Base-by-base conservation (phyloP, 306 rosid genomes). In the Delonix regia region DNA sequence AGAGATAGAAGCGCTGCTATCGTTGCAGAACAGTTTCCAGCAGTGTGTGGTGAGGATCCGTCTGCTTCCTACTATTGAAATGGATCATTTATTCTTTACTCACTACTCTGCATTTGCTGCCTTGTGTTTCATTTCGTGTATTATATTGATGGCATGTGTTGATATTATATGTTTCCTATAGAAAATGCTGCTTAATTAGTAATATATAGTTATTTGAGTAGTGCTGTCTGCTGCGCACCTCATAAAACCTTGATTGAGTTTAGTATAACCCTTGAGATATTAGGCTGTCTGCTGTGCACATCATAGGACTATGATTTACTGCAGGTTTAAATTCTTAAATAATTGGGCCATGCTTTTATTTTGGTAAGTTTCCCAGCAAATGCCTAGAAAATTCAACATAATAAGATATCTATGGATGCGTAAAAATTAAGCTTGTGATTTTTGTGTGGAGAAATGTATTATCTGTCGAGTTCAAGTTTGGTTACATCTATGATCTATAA, bases 41-140 rank as follows among this genome's bases (percentile, higher is more conserved):
- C 87, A 91, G 82, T 96, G 98, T 85, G 96, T 93, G 96, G 99
- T 96, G 85, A 87, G 97, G 13, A 64, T 73, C 38, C n/a, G 70
- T 19, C 38, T 36, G 34, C 11, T 76, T 65, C 52, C 61, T 18
- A 45, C 18, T 3, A 0, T 75, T 28, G 68, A 18, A 15, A 39
- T 10, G 12, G n/a, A 18, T 53, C 6, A 1, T 71, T 22, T 4
- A 4, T 30, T 45, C 60, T 3, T 56, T 49, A 12, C 16, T 52
- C 30, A 10, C 34, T 21, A 4, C 59, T 18, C 18, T 62, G 16
- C 30, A 13, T 36, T 18, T 71, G 14, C 53, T 63, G 53, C 28
- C 8, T 24, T 63, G 24, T 80, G 12, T 74, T 52, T 53, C 51
- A 49, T 67, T 67, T 11, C 39, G 28, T 69, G 15, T 7, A 36